phyloP scores from a whole-genome alignment of 306 rosid genomes.

The Trifolium dubium region DNA sequence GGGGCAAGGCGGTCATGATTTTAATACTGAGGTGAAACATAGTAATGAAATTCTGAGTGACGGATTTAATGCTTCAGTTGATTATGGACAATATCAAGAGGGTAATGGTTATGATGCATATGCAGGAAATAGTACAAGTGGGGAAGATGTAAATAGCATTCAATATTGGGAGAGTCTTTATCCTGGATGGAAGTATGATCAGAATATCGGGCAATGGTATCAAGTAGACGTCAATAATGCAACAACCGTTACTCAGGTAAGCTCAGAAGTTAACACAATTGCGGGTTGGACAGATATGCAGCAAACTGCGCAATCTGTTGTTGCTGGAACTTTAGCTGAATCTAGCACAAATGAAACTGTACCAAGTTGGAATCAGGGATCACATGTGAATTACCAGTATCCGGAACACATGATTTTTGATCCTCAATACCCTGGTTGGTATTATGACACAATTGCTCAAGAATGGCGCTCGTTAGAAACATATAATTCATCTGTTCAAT shows the following conservation, averaged over 20 bases:
- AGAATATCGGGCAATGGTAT: slow-evolving; percentile 74
- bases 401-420: slow-evolving; percentile 80
- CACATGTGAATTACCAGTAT: slow-evolving; percentile 61
- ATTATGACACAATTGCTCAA: slow-evolving; percentile 70
- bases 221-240: slow-evolving; percentile 55
- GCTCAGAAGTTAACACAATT: slow-evolving; percentile 40
- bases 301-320: slow-evolving; percentile 57
- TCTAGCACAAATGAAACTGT: slow-evolving; percentile 48
- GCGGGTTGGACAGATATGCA: slow-evolving; percentile 57
- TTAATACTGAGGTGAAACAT: slow-evolving; percentile 42
- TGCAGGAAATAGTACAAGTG: slow-evolving; percentile 44
- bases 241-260: slow-evolving; percentile 41
- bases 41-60: slow-evolving; percentile 48
- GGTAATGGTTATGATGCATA: slow-evolving; percentile 52
- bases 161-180: slow-evolving; percentile 80
- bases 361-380: slow-evolving; percentile 58
- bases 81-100: slow-evolving; percentile 53
- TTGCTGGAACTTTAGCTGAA: slow-evolving; percentile 57
- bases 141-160: slow-evolving; percentile 55
- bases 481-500: slow-evolving; percentile 55
- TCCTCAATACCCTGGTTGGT: slow-evolving; percentile 86
- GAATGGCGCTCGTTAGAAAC: slow-evolving; percentile 75
- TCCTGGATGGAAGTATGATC: slow-evolving; percentile 90
- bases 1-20: slow-evolving; percentile 10
- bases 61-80: slow-evolving; percentile 41